Evolutionary conservation across 108 stramenopile genomes (phyloP).

Genomic region (Pseudonitzschia multiseries): DNA sequence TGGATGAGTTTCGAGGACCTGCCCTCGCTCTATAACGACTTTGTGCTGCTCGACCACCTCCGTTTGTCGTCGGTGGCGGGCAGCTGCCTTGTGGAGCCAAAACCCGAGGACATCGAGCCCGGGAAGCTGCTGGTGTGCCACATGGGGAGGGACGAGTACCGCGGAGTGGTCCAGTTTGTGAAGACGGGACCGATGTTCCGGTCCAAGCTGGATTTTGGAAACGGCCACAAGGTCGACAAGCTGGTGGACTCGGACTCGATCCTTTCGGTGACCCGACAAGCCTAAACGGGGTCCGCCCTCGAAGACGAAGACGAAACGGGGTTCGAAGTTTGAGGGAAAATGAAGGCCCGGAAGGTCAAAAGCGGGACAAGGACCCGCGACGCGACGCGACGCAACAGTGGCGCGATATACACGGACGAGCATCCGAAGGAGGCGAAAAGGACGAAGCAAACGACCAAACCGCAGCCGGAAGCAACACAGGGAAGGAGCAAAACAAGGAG

Average conservation of each 20-base stretch:
- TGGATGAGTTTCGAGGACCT: conserved; percentile 59
- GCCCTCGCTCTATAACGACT: conserved; percentile 63
- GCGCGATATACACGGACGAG: too few species aligned
- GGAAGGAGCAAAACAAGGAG: too few species aligned
- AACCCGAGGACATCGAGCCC: conserved; percentile 39
- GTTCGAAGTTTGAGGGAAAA: too few species aligned
- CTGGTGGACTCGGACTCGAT: not conserved
- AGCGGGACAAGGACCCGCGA: too few species aligned
- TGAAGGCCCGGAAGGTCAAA: too few species aligned
- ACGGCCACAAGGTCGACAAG: not conserved
- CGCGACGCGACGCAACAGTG: too few species aligned
- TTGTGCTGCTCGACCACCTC: conserved; percentile 39
- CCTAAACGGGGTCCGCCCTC: too few species aligned
- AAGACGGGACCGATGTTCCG: not conserved
- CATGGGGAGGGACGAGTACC: conserved; percentile 12
- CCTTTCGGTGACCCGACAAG: not conserved
- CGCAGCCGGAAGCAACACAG: too few species aligned
- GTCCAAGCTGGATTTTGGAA: conserved; percentile 4
- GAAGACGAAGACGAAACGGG: too few species aligned
- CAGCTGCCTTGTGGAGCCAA: conserved; percentile 41
- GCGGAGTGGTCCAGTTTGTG: not conserved
- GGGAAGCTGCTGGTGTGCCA: conserved; percentile 37
- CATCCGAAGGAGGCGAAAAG: too few species aligned
- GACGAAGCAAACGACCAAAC: too few species aligned
- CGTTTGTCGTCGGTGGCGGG: conserved; percentile 25